These are phyloP conservation scores for Claviceps arundinis DNA, from an alignment of 2,329 filamentous ascomycete species.

Conservation along the genomic window DNA sequence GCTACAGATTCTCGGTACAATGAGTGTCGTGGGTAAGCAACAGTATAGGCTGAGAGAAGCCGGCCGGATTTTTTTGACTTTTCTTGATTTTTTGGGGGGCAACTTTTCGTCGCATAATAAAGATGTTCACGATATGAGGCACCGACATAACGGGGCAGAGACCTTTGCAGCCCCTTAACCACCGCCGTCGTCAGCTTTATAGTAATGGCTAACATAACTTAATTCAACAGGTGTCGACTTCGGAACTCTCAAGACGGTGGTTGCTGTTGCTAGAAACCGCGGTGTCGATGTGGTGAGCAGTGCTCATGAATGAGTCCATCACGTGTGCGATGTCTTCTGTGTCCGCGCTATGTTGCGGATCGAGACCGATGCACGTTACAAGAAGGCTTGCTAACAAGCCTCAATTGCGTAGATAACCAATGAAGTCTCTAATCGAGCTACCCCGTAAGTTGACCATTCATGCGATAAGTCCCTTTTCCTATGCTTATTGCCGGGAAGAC, in stretches of 20 bases:
- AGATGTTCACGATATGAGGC: background rate
- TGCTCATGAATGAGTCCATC: background rate
- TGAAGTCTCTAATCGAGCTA: slow-evolving; percentile 96
- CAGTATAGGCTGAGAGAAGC: background rate
- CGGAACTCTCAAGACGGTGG: slow-evolving; percentile 91
- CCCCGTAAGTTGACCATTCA: slow-evolving; percentile 60
- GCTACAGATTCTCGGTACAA: slow-evolving; percentile 24
- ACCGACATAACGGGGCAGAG: background rate
- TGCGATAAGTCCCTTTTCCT: slow-evolving; percentile 8
- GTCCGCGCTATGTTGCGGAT: background rate
- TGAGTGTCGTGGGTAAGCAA: slow-evolving; percentile 42
- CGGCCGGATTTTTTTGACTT: background rate
- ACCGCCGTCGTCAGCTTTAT: background rate
- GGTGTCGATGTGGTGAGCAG: slow-evolving; percentile 93
- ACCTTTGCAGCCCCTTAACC: background rate
- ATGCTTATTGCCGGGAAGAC: background rate
- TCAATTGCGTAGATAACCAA: slow-evolving; percentile 67
- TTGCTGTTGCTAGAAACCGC: slow-evolving; percentile 94
- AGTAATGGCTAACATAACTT: slow-evolving; percentile 7
- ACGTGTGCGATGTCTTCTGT: background rate
- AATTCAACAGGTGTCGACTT: slow-evolving; percentile 63
- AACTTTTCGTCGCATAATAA: background rate
- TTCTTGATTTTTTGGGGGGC: background rate
- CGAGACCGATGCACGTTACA: too few relatives aligned
- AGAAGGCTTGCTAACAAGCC: background rate